These are phyloP conservation scores for Solanum stenotomum DNA, from an alignment of 257 asterid genomes.

Conservation along the genomic window DNA sequence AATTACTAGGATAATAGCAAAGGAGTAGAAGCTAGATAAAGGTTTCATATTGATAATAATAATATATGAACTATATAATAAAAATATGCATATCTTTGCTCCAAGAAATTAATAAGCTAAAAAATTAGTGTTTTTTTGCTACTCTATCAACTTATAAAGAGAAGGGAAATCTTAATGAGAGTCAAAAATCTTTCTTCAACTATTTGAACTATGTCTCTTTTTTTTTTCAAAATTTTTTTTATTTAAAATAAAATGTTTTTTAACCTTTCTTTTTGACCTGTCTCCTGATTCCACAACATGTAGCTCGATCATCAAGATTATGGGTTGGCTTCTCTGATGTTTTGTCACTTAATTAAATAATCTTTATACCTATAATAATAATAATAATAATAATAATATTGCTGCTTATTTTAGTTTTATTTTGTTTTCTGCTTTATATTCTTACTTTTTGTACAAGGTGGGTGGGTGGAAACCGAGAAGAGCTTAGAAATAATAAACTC, in stretches of 20 bases:
- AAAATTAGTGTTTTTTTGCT: background rate
- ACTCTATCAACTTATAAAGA: background rate
- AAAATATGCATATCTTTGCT: background rate
- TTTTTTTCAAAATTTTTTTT: no score
- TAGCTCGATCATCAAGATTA: constrained; percentile 39
- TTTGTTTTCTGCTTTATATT: background rate
- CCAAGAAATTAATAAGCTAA: background rate
- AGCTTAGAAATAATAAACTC: background rate
- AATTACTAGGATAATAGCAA: background rate
- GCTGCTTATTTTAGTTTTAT: background rate
- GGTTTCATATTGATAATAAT: background rate
- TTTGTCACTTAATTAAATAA: background rate
- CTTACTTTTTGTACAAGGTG: background rate
- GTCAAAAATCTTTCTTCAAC: background rate
- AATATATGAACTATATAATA: background rate
- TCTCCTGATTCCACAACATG: constrained; percentile 37
- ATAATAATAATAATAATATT: no score
- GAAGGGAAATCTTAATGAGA: background rate
- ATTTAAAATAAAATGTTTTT: background rate
- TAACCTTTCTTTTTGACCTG: constrained; percentile 22
- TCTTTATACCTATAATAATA: no score
- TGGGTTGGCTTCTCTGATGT: constrained; percentile 31
- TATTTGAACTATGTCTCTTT: background rate
- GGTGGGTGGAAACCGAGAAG: background rate
- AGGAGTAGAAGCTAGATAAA: background rate